Conservation (phyloP, 257 asterid species). For the Schizonepeta tenuifolia region DNA sequence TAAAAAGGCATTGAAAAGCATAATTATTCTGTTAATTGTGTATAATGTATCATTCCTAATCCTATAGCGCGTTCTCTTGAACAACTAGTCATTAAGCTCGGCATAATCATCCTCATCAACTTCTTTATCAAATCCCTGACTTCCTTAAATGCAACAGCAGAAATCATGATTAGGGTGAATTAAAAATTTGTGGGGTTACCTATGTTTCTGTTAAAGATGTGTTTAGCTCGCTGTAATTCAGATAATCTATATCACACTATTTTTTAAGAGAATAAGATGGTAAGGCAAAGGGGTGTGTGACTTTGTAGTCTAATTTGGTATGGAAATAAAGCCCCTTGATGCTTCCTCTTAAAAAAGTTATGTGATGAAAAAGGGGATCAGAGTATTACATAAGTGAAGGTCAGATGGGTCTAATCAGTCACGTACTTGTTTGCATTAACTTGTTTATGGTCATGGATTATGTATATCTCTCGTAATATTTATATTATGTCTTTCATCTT, state of each 20-base stretch:
- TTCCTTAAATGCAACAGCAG: too few relatives aligned
- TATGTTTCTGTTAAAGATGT: not conserved
- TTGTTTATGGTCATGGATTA: conserved; percentile 8
- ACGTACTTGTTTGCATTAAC: not conserved
- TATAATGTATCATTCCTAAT: too few relatives aligned
- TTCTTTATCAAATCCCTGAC: too few relatives aligned
- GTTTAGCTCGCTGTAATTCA: not conserved
- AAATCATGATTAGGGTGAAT: too few relatives aligned
- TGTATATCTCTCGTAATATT: conserved; percentile 11
- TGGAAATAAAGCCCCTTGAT: not conserved
- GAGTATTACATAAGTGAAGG: not conserved
- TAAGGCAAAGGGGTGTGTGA: conserved; percentile 1
- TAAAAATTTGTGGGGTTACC: too few relatives aligned
- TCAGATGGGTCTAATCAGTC: conserved; percentile 13
- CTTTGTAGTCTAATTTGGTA: conserved; percentile 3
- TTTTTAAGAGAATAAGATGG: conserved; percentile 7
- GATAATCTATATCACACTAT: not conserved
- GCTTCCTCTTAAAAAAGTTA: conserved; percentile 10
- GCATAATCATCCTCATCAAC: too few relatives aligned
- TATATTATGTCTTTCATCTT: not conserved
- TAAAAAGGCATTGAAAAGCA: too few relatives aligned
- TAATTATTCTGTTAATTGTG: too few relatives aligned
- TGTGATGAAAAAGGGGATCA: not conserved
- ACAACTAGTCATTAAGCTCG: too few relatives aligned
- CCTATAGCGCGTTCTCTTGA: too few relatives aligned